Base-by-base conservation (phyloP, 2,329 filamentous ascomycete genomes). In the Phyllosticta paracitricarpa region DNA sequence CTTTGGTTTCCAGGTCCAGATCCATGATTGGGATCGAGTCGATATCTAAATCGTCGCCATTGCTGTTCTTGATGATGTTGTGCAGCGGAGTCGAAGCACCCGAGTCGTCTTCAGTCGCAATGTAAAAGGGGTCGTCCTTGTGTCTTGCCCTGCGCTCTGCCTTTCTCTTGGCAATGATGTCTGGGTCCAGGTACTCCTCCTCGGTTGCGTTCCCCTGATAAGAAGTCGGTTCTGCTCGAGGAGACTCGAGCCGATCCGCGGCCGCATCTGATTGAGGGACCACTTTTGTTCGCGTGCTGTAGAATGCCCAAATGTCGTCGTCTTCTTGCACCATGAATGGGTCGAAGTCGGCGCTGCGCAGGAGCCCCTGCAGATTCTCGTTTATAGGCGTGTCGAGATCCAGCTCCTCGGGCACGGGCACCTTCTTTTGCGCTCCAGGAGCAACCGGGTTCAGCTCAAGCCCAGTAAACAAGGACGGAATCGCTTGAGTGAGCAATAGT, bases 1-100 rank as follows among this genome's bases (percentile, higher is more conserved):
- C 65, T 19, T 66, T 59, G 26, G 65, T 67, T 48, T 87, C 86
- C 7, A 97, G 81, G 64, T 95, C 87, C 55, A 99, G 81, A 71
- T 96, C 86, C 85, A 99, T 94, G 68, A 99, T 93, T 2, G 94
- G 94, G 68, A 99, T 99, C 1, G 90, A 84, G 73, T 99, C 94
- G 53, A 99, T 87, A 70, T 99, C 93, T 8, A 97, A 78, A 54
- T 89, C 88, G 2, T 87, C 71, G 1, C 86, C 87, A 69, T 93
- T 92, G 62, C 84, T 85, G 62, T 81, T 73, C 19, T 75, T 72
- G 9, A 81, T 85, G 62, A 94, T 90, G 65, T 84, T 89, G 69
- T 93, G 89, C 57, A 94, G 86, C 0, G 89, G 89, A 0, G 89
- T 93, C 0, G 88, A 87, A 5, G 82, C 82, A 35, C 84, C 84